phyloP scores from a whole-genome alignment of 768 basidiomycete species.

The Kockovaella imperatae region DNA sequence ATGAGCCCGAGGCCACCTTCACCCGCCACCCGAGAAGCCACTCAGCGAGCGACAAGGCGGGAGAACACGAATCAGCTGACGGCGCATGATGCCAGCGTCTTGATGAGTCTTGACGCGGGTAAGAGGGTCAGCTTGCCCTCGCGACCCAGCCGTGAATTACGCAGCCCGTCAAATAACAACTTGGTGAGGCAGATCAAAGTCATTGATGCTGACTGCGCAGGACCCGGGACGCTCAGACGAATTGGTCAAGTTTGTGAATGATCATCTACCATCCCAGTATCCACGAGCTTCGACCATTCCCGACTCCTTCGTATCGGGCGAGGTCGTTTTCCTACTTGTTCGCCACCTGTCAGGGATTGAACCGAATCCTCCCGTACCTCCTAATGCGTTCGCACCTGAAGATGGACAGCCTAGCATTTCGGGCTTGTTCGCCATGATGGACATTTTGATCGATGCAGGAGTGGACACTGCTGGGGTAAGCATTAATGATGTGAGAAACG shows the following conservation, averaged over 20 bases:
- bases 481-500: constrained; percentile 83
- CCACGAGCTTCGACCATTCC: constrained; percentile 50
- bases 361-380: constrained; percentile 59
- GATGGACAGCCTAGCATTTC: constrained; percentile 69
- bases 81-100: constrained; percentile 35
- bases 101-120: constrained; percentile 11
- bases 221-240: background rate
- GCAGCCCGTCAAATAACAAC: constrained; percentile 6
- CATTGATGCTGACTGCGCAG: background rate
- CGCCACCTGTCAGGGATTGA: constrained; percentile 49
- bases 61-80: constrained; percentile 73
- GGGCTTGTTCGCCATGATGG: constrained; percentile 80
- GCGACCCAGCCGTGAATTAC: constrained; percentile 15
- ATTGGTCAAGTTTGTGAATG: constrained; percentile 75
- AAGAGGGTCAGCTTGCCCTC: constrained; percentile 10
- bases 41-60: constrained; percentile 73
- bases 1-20: constrained; percentile 97
- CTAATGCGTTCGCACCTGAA: constrained; percentile 65
- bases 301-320: constrained; percentile 52
- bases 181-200: background rate
- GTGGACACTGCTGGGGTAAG: constrained; percentile 81
- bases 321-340: constrained; percentile 73
- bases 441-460: constrained; percentile 85
- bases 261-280: constrained; percentile 58
- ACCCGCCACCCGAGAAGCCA: constrained; percentile 75